These are phyloP conservation scores for Malania oleifera DNA, from an alignment of 164 flowering plant species.

Conservation along the genomic window DNA sequence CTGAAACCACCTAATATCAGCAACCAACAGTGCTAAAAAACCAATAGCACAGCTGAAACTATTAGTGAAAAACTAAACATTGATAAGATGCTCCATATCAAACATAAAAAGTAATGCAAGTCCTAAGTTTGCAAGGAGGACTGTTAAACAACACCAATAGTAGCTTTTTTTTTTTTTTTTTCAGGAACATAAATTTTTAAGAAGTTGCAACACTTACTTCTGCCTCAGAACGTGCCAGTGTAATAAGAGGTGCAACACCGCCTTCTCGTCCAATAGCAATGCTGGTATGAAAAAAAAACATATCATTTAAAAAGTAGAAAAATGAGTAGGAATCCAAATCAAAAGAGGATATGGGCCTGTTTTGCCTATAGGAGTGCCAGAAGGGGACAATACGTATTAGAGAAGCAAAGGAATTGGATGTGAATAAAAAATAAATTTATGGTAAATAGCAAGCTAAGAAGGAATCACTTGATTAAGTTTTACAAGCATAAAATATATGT, in stretches of 20 bases:
- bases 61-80: no score
- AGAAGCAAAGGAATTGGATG: not conserved
- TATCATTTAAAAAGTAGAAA: not conserved
- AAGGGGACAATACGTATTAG: not conserved
- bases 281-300: constrained; percentile 27
- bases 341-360: not conserved
- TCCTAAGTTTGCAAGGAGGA: no score
- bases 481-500: no score
- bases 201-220: constrained; percentile 49
- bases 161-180: no score
- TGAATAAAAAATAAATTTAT: not conserved
- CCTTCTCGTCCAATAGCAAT: constrained; percentile 98
- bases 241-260: constrained; percentile 92
- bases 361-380: not conserved
- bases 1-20: not conserved
- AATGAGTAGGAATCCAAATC: not conserved
- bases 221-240: constrained; percentile 81
- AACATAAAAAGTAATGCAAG: no score
- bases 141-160: no score
- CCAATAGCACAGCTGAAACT: not conserved
- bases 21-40: not conserved
- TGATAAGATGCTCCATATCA: no score
- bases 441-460: not conserved
- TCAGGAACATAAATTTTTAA: not conserved
- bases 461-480: not conserved